Percentiles rank a stretch among this genome's conserved stretches.
phyloP scores from a whole-genome alignment of 306 rosid species.

The Citrullus amarus region DNA sequence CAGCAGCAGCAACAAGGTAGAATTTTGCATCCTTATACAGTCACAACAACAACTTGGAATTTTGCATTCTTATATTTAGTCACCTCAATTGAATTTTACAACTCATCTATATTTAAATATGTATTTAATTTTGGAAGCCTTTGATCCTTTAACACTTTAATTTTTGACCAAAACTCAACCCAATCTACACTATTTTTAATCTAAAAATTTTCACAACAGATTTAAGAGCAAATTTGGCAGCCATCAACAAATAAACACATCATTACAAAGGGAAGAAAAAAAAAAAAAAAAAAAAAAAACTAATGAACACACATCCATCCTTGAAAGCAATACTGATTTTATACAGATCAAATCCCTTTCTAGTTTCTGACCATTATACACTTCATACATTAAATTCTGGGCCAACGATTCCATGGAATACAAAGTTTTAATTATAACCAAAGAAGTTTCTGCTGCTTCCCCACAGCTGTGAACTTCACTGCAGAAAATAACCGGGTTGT shows the following conservation, averaged over 20 bases:
- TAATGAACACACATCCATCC: background rate
- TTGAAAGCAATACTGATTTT: background rate
- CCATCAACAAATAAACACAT: background rate
- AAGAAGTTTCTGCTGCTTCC: background rate
- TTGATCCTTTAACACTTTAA: no score
- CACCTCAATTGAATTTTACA: no score
- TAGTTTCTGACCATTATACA: background rate
- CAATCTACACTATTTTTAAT: no score
- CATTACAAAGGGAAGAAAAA: background rate
- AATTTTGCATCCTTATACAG: no score
- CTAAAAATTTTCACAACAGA: background rate
- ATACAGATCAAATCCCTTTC: background rate
- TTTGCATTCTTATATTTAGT: no score
- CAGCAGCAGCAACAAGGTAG: no score
- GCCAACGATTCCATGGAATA: background rate
- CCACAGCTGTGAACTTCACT: constrained; percentile 5
- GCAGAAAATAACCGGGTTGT: background rate
- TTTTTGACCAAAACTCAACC: no score
- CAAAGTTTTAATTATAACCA: background rate
- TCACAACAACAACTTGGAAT: no score
- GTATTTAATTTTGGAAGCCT: no score
- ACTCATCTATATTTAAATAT: no score
- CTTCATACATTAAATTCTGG: background rate
- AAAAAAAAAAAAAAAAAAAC: background rate
- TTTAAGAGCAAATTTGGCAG: background rate